Conservation (phyloP, 352 stramenopile genomes). For the Globisporangium perplexum region DNA sequence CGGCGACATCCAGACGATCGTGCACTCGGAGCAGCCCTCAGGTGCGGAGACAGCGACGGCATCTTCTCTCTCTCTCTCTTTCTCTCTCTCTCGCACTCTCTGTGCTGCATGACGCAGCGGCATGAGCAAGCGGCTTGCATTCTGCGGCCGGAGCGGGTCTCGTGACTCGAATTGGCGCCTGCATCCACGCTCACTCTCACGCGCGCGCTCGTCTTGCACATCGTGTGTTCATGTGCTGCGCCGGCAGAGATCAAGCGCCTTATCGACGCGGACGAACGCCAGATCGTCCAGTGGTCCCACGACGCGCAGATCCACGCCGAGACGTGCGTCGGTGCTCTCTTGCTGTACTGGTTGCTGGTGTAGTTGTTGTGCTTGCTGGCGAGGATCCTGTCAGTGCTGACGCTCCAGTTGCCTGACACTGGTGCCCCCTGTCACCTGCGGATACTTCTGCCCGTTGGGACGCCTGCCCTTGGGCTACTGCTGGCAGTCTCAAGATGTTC, state of each 20-base stretch:
- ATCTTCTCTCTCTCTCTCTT: too few relatives aligned
- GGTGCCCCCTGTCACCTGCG: slow-evolving; percentile 14
- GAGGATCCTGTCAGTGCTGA: not conserved
- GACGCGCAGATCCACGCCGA: slow-evolving; percentile 46
- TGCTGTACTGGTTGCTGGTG: not conserved
- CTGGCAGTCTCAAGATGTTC: slow-evolving; percentile 36
- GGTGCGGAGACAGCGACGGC: slow-evolving; percentile 28
- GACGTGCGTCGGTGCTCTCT: slow-evolving; percentile 19
- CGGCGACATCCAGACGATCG: slow-evolving; percentile 29
- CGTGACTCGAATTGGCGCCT: too few relatives aligned
- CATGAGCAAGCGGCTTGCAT: too few relatives aligned
- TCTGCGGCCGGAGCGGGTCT: too few relatives aligned
- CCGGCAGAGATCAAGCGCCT: slow-evolving; percentile 36
- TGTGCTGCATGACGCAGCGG: too few relatives aligned
- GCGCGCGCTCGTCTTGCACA: too few relatives aligned
- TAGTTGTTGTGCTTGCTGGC: not conserved
- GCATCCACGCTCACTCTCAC: too few relatives aligned
- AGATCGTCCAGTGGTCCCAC: slow-evolving; percentile 42
- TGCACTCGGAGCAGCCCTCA: slow-evolving; percentile 34
- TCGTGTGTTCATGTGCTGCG: too few relatives aligned
- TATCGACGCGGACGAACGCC: slow-evolving; percentile 39
- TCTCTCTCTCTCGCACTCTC: too few relatives aligned
- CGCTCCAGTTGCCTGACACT: not conserved
- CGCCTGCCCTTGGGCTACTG: not conserved
- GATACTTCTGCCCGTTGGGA: not conserved